phyloP scores from a whole-genome alignment of 768 basidiomycete genomes.

The Vararia minispora region DNA sequence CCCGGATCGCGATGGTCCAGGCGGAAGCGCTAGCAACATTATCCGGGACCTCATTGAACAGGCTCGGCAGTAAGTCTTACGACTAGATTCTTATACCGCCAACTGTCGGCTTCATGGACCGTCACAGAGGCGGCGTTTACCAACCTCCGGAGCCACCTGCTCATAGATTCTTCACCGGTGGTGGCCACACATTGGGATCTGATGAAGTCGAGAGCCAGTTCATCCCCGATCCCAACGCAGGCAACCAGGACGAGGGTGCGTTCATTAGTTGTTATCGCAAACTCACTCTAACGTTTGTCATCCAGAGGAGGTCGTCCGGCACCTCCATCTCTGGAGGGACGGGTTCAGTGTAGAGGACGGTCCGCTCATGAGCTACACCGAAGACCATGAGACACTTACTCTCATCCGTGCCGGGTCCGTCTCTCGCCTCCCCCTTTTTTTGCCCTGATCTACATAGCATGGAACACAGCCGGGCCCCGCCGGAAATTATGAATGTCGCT shows the following conservation, averaged over 20 bases:
- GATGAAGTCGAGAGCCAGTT: constrained; percentile 77
- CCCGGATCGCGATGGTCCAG: constrained; percentile 41
- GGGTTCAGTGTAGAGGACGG: constrained; percentile 92
- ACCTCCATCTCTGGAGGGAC: constrained; percentile 85
- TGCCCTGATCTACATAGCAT: not conserved
- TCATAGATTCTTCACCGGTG: constrained; percentile 44
- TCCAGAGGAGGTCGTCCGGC: constrained; percentile 47
- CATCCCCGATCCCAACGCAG: constrained; percentile 61
- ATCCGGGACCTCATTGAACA: constrained; percentile 67
- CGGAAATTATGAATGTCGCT: constrained; percentile 58
- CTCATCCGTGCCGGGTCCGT: constrained; percentile 73
- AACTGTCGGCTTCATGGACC: not conserved
- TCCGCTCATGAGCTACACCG: constrained; percentile 72
- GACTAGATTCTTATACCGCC: not conserved
- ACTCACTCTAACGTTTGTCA: constrained; percentile 1
- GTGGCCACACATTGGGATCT: constrained; percentile 79
- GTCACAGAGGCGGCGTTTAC: constrained; percentile 5
- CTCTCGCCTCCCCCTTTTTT: not conserved
- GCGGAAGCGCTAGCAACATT: constrained; percentile 42
- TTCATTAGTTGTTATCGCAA: no score
- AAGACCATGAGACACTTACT: constrained; percentile 58
- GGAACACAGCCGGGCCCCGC: constrained; percentile 63
- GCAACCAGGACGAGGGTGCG: constrained; percentile 12
- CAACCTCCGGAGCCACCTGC: constrained; percentile 13
- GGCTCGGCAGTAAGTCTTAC: constrained; percentile 59